A percentile compares a stretch with the other conserved stretches of the same genome.
Evolutionary conservation across 2,329 filamentous ascomycete species (phyloP).

Genomic region (Triangularia verruculosa): DNA sequence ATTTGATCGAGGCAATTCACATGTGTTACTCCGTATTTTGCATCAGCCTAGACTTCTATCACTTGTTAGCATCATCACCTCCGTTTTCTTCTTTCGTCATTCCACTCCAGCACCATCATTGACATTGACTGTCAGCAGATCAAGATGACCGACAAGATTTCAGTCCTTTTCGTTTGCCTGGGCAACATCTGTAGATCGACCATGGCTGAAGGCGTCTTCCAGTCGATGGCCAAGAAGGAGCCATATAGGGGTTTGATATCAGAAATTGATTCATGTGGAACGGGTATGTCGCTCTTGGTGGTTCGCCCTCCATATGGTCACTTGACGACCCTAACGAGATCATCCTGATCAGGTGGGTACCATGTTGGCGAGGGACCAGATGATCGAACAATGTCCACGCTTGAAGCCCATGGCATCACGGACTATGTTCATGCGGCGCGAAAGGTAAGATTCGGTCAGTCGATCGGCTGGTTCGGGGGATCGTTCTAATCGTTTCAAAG

Average conservation of each 20-base stretch:
- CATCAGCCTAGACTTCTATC: too few relatives aligned
- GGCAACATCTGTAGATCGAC: slow-evolving; percentile 94
- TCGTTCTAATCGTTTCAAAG: slow-evolving; percentile 33
- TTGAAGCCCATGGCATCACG: slow-evolving; percentile 70
- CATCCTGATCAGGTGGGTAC: slow-evolving; percentile 63
- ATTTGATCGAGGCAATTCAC: too few relatives aligned
- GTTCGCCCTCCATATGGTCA: neutral
- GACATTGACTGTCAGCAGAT: too few relatives aligned
- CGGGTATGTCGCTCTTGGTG: slow-evolving; percentile 43
- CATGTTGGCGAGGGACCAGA: slow-evolving; percentile 77
- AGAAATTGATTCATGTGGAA: slow-evolving; percentile 84
- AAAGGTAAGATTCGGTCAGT: slow-evolving; percentile 52
- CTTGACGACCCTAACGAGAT: neutral
- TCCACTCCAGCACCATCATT: neutral
- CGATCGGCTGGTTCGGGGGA: neutral
- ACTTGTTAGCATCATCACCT: neutral
- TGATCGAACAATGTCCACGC: slow-evolving; percentile 75
- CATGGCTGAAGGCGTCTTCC: slow-evolving; percentile 95
- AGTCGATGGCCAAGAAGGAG: slow-evolving; percentile 61
- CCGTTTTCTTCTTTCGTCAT: neutral
- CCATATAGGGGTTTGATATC: slow-evolving; percentile 59
- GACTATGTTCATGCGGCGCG: slow-evolving; percentile 76
- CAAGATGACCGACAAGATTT: slow-evolving; percentile 45
- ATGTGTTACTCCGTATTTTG: too few relatives aligned
- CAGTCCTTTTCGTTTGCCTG: slow-evolving; percentile 90